Conservation (phyloP, 2,329 filamentous ascomycete species). For the Calonectria pteridis region DNA sequence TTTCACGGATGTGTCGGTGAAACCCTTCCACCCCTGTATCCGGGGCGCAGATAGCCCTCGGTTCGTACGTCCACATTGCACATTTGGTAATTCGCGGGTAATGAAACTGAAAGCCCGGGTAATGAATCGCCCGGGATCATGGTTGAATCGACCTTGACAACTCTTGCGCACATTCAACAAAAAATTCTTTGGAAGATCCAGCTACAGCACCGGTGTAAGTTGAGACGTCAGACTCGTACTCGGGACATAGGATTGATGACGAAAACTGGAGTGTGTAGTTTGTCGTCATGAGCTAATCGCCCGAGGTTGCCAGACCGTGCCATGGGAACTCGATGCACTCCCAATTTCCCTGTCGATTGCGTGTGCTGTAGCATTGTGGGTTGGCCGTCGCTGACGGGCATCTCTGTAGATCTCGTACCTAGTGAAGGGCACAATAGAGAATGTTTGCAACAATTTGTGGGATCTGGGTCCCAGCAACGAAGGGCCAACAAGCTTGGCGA, state of each 20-base stretch:
- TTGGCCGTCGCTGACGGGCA: slow-evolving; percentile 19
- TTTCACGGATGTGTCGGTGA: slow-evolving; percentile 34
- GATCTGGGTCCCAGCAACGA: slow-evolving; percentile 39
- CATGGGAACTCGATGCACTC: neutral
- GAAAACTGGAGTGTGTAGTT: slow-evolving; percentile 3
- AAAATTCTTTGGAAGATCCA: slow-evolving; percentile 30
- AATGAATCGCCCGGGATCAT: slow-evolving; percentile 40
- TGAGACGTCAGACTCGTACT: slow-evolving; percentile 1
- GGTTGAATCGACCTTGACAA: slow-evolving; percentile 32
- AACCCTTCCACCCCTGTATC: slow-evolving; percentile 31
- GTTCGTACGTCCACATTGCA: slow-evolving; percentile 37
- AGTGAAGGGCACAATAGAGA: slow-evolving; percentile 23
- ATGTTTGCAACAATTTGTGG: slow-evolving; percentile 26
- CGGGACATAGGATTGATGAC: slow-evolving; percentile 3
- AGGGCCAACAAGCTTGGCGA: slow-evolving; percentile 27
- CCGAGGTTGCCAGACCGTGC: neutral
- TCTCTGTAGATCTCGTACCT: slow-evolving; percentile 24
- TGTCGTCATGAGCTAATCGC: neutral
- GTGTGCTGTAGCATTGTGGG: slow-evolving; percentile 16
- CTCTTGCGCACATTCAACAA: slow-evolving; percentile 33
- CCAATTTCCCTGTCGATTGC: slow-evolving; percentile 14
- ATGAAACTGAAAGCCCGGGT: slow-evolving; percentile 36
- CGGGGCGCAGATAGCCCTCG: slow-evolving; percentile 43
- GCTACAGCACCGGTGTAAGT: neutral
- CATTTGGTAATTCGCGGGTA: slow-evolving; percentile 32